These are phyloP conservation scores for Cercophora scortea DNA, from an alignment of 495 filamentous ascomycete species.

Conservation along the genomic window DNA sequence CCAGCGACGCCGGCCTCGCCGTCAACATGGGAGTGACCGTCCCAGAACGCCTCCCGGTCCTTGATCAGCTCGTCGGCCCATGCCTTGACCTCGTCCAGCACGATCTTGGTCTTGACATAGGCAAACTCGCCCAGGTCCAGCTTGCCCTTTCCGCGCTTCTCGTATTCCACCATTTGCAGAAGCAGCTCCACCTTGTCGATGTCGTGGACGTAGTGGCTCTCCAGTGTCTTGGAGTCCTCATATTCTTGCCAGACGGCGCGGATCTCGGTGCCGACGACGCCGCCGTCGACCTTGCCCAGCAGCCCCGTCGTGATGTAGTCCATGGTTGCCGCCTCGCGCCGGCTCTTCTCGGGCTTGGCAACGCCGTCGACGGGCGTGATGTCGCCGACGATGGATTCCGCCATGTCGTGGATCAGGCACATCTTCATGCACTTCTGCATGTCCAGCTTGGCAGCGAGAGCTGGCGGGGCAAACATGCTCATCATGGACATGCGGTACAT, in stretches of 20 bases:
- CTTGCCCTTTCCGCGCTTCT: slow-evolving; percentile 55
- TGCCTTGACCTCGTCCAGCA: slow-evolving; percentile 64
- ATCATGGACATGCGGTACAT: slow-evolving; percentile 99
- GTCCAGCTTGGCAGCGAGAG: slow-evolving; percentile 61
- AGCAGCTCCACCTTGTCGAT: slow-evolving; percentile 94
- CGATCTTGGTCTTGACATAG: slow-evolving; percentile 63
- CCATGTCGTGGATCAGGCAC: slow-evolving; percentile 96
- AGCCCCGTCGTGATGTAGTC: slow-evolving; percentile 69
- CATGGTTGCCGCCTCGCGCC: slow-evolving; percentile 83
- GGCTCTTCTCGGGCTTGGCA: slow-evolving; percentile 67
- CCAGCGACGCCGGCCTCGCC: slow-evolving; percentile 33
- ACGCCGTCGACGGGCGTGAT: slow-evolving; percentile 85
- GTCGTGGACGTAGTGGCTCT: slow-evolving; percentile 88
- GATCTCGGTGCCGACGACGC: slow-evolving; percentile 58
- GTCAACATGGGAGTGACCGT: slow-evolving; percentile 29
- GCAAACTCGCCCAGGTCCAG: slow-evolving; percentile 80
- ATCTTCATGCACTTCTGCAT: slow-evolving; percentile 82
- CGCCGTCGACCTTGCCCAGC: slow-evolving; percentile 66
- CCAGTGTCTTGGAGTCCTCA: slow-evolving; percentile 73
- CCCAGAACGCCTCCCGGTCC: slow-evolving; percentile 75
- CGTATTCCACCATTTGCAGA: slow-evolving; percentile 94
- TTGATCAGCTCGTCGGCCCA: slow-evolving; percentile 71
- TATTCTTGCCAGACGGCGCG: slow-evolving; percentile 85
- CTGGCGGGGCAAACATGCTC: slow-evolving; percentile 81
- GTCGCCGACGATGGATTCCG: slow-evolving; percentile 87